phyloP scores from a whole-genome alignment of 2,329 filamentous ascomycete species.

The Colletotrichum sansevieriae region DNA sequence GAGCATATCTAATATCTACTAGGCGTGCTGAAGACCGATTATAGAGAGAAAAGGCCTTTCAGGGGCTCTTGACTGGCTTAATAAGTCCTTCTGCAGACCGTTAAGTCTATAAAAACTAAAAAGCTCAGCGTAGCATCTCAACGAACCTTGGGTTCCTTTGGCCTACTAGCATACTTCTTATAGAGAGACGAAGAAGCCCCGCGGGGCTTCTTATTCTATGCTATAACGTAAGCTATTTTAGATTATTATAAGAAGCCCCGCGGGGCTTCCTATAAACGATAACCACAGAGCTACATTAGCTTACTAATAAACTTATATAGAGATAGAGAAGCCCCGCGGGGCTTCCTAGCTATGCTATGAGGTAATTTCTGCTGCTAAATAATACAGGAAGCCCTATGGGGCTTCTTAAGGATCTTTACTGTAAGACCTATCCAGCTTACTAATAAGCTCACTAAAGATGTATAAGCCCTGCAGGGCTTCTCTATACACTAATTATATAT shows the following conservation, averaged over 20 bases:
- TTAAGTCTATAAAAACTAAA: not conserved
- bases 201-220: not conserved
- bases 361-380: too few species aligned
- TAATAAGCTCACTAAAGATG: not conserved
- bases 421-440: not conserved
- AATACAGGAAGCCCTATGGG: too few species aligned
- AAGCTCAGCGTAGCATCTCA: not conserved
- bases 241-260: too few species aligned
- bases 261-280: too few species aligned
- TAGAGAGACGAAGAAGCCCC: too few species aligned
- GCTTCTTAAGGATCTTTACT: not conserved
- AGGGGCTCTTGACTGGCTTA: not conserved
- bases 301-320: not conserved
- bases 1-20: not conserved
- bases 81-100: not conserved
- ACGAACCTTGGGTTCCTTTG: not conserved
- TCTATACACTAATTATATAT: not conserved
- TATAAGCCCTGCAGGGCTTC: not conserved
- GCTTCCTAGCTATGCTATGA: not conserved
- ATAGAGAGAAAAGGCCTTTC: not conserved
- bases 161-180: not conserved
- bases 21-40: not conserved
- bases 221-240: not conserved
- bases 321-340: not conserved
- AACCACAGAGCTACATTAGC: too few species aligned